Base-by-base conservation (phyloP, 2,329 filamentous ascomycete species). In the Plenodomus tracheiphilus region DNA sequence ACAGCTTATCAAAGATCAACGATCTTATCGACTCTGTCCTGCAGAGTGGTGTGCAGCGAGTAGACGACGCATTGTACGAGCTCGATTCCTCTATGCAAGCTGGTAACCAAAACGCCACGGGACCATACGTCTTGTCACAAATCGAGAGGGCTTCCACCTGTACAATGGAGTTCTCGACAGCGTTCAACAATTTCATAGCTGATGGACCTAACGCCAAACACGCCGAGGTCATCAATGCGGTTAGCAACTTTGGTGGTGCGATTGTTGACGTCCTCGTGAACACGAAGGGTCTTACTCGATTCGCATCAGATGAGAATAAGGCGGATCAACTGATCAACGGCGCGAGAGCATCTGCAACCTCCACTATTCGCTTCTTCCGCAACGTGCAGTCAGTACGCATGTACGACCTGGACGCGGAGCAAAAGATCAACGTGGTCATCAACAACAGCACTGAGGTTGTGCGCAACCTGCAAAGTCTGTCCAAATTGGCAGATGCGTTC, bases 131-230 rank as follows among this genome's bases (percentile, higher is more conserved):
- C 11, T 80, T 99, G 42, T 97, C 93, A 2, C 93, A 97, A 72
- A 92, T 97, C 49, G 94, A 99, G 71, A 99, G 97, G 78, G 92
- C 94, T 0, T 94, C 92, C 7, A 85, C 91, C 9, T 96, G 86
- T 58, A 91, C 94, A 11, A 97, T 95, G 74, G 94, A 99, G 70
- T 99, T 99, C 74, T 94, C 93, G 1, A 97, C 93, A 0, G 87
- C 94, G 0, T 99, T 97, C 81, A 99, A 97, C 78, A 96, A 96
- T 74, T 97, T 95, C 73, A 95, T 99, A 64, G 94, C 93, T 7
- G 94, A 99, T 68, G 94, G 94, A 0, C 92, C 93, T 4, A 96
- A 92, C 72, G 91, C 89, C 69, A 86, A 86, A 9, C 91, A 97
- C 66, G 84, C 88, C 2, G 92, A 96, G 51, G 88, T 99, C 53